Evolutionary conservation across 2,329 filamentous ascomycete genomes (phyloP), one percentile per base, ranked within the genome.

Genomic region (Nemania serpens): DNA sequence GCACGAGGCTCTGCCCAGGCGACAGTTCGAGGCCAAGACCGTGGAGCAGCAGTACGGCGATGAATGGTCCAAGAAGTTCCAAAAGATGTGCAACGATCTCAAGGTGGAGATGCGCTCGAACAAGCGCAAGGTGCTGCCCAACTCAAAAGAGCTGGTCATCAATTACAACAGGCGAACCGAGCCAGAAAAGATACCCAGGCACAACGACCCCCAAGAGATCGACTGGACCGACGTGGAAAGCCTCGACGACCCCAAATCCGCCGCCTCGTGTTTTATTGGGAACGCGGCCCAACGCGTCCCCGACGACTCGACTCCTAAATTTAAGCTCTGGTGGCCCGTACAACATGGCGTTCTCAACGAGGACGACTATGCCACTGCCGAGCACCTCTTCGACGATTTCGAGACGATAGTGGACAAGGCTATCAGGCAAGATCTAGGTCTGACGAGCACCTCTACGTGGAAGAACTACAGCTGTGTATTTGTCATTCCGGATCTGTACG

Each of bases 391-490:
- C 71, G 85, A 95, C 71, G 95, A 98, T 72, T 89, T 98, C 58
- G 91, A 95, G 69, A 87, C 89, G 12, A 89, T 98, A 34, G 77
- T 98, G 12, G 92, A 97, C 71, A 89, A 93, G 66, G 91, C 93
- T 1, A 89, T 99, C 70, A 89, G 89, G 66, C 87, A 85, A n/a
- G 92, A 98, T 71, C 82, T 98, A 9, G 91, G 90, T 1, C 76
- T 97, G 43, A 88, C 83, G 29, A 88, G 86, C 65, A 90, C 90
- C 70, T 90, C 89, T 69, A 88, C 94, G 53, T 96, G 93, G 88
- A 84, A 85, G 56, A 91, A 96, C 74, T 98, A 97, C 76, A 95
- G 91, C 70, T 97, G 93, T 69, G 93, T 97, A n/a, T 92, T 98
- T 71, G 88, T 99, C 65, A 96, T 99, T 48, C 95, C 95, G 0